These are phyloP conservation scores for Solanum lignicaule DNA, from an alignment of 257 asterid genomes.

Conservation along the genomic window DNA sequence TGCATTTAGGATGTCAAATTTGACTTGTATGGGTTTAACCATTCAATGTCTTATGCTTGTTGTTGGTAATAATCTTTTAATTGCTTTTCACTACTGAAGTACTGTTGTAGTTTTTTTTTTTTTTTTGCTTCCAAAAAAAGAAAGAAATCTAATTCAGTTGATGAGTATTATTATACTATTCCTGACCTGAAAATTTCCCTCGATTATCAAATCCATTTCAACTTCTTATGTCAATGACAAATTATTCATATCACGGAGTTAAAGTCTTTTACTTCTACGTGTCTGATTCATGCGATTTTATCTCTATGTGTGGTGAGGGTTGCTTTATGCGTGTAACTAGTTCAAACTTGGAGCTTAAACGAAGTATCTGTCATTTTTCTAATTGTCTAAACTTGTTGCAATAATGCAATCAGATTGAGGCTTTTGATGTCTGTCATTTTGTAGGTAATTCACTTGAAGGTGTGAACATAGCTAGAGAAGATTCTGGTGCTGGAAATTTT, in stretches of 20 bases:
- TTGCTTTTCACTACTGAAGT: not conserved
- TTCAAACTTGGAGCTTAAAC: not conserved
- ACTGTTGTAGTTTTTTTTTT: not conserved
- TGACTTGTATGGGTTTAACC: not conserved
- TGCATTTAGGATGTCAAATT: not conserved
- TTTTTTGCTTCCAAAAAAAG: not conserved
- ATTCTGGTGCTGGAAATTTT: slow-evolving; percentile 21
- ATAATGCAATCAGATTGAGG: not conserved
- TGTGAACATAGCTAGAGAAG: slow-evolving; percentile 22
- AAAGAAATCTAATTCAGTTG: not conserved
- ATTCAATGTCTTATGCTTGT: not conserved
- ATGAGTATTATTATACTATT: not conserved
- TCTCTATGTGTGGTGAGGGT: not conserved
- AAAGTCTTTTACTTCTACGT: not conserved
- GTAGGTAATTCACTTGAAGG: slow-evolving; percentile 26
- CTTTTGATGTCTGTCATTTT: slow-evolving; percentile 4
- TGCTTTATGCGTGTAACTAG: not conserved
- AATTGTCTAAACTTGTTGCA: not conserved
- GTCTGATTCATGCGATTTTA: not conserved
- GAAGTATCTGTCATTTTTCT: not conserved
- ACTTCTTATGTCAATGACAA: not conserved
- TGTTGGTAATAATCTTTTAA: not conserved
- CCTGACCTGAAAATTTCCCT: not conserved
- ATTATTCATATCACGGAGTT: not conserved
- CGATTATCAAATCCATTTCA: not conserved